Evolutionary conservation across 2,329 filamentous ascomycete species (phyloP), one percentile per base, ranked within the genome.

Genomic region (Lachnellula subtilissima): DNA sequence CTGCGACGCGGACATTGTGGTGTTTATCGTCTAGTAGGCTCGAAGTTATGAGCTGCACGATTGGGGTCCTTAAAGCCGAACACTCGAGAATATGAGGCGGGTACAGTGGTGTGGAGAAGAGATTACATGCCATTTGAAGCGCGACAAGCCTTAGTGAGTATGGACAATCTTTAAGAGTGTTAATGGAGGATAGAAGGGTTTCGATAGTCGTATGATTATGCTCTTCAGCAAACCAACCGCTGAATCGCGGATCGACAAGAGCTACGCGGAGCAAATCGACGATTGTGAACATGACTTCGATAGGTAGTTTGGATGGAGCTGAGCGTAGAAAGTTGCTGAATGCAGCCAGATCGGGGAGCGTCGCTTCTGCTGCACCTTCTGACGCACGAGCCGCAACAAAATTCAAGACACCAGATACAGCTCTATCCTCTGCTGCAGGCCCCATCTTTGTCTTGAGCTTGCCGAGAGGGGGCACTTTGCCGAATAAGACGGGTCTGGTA

Each of bases 81-180:
- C 80, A 74, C 2, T 73, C 70, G 6, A 88, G 74, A 8, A 92
- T 76, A 59, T 86, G 80, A 2, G 83, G 78, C 0, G 84, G 77
- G 65, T 87, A 95, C 0, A 96, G 76, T 0, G 83, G 80, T 0
- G 86, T 87, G 0, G 83, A 86, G 74, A 96, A 96, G 43, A 96
- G 76, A 66, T 96, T 97, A 73, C 91, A 95, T 1, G 84, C 80
- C 67, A 93, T 80, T 64, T 97, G 92, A 22, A 96, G 74, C 0
- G 90, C 87, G 15, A 96, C 89, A 2, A 97, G 83, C 14, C 91
- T 86, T 1, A 95, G 79, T 4, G 89, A 86, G 68, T 97, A 97
- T 0, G 91, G 90, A 42, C 85, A 88, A 1, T 75, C 71, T 8
- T 74, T 68, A 35, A 81, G 76, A 5, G 74, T 70, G 61, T 81